phyloP scores from a whole-genome alignment of 495 filamentous ascomycete genomes.

The Podospora pseudoanserina region DNA sequence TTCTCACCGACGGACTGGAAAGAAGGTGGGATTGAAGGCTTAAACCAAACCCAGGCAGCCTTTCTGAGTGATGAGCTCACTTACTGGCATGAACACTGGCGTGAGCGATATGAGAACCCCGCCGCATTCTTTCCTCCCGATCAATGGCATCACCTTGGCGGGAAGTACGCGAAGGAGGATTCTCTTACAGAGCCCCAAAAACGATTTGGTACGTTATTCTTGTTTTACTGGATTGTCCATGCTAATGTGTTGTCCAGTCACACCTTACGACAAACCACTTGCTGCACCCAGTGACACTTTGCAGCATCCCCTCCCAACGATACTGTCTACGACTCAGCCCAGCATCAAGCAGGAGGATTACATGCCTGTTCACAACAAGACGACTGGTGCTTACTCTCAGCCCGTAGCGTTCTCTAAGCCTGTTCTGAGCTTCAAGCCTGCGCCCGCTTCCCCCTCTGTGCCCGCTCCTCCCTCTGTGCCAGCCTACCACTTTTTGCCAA shows the following conservation, averaged over 20 bases:
- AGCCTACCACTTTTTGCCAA: no score
- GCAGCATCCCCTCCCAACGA: not conserved
- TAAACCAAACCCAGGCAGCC: not conserved
- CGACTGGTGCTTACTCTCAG: not conserved
- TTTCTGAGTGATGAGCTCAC: slow-evolving; percentile 9
- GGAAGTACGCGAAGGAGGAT: not conserved
- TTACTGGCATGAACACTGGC: slow-evolving; percentile 10
- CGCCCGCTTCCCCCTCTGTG: not conserved
- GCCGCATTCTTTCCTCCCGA: not conserved
- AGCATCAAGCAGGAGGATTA: not conserved
- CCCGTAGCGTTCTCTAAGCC: not conserved
- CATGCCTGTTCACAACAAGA: not conserved
- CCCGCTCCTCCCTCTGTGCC: not conserved
- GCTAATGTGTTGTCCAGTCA: not conserved
- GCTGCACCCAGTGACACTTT: not conserved
- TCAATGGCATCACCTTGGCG: not conserved
- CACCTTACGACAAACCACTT: not conserved
- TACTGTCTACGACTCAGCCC: not conserved
- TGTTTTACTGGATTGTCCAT: not conserved
- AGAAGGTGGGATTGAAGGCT: not conserved
- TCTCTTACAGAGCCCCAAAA: not conserved
- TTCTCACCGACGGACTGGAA: slow-evolving; percentile 15
- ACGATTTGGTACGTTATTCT: not conserved
- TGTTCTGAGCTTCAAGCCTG: not conserved
- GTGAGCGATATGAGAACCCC: not conserved